Conservation (phyloP, 768 basidiomycete genomes). For the Mycena rosella region DNA sequence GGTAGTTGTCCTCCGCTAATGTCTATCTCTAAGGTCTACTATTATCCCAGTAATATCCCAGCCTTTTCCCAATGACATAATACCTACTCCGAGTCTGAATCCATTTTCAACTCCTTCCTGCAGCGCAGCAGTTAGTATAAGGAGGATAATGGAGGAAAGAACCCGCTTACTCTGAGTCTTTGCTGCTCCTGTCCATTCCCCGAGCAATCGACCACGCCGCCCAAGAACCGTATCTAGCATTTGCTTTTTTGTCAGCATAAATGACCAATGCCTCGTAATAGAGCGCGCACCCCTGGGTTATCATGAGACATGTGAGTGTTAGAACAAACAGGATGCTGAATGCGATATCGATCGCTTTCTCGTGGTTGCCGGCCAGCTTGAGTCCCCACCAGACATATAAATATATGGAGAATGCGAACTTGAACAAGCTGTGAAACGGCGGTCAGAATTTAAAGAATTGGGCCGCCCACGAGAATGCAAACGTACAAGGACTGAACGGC, state of each 20-base stretch:
- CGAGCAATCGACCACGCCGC: conserved; percentile 1
- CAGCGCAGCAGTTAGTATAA: background rate
- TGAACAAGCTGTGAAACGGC: background rate
- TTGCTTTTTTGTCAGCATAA: background rate
- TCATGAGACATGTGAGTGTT: conserved; percentile 3
- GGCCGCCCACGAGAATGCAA: background rate
- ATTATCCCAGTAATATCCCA: too few relatives aligned
- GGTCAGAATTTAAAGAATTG: too few relatives aligned
- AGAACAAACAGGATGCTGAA: conserved; percentile 7
- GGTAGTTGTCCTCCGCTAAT: too few relatives aligned
- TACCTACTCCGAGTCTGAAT: too few relatives aligned
- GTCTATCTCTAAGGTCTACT: too few relatives aligned
- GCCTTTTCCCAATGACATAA: too few relatives aligned
- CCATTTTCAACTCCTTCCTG: background rate
- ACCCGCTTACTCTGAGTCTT: background rate
- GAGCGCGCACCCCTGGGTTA: conserved; percentile 11
- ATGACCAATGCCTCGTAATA: background rate
- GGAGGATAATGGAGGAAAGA: background rate
- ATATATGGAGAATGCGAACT: conserved; percentile 1
- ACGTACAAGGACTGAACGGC: background rate
- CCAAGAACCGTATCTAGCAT: conserved; percentile 6
- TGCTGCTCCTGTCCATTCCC: background rate
- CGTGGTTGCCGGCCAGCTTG: conserved; percentile 16
- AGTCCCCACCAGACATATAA: conserved; percentile 9
- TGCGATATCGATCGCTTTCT: conserved; percentile 7